Percentiles rank a stretch among this genome's conserved stretches.
phyloP scores from a whole-genome alignment of 108 stramenopile genomes.

The Discostella stelligeroides region DNA sequence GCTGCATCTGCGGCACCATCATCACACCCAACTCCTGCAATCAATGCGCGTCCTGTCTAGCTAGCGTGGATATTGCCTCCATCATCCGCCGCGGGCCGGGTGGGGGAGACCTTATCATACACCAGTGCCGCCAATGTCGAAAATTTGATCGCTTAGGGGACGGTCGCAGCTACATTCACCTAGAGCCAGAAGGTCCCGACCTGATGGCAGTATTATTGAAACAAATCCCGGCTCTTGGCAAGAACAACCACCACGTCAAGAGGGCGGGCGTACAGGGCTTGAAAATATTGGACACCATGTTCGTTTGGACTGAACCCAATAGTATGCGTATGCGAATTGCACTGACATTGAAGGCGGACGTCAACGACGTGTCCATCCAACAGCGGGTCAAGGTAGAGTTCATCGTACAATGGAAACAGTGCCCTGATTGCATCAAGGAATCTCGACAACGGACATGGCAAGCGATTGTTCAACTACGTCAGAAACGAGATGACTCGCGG shows the following conservation, averaged over 20 bases:
- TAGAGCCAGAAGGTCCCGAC: constrained; percentile 89
- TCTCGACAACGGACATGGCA: constrained; percentile 84
- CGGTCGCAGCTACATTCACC: constrained; percentile 53
- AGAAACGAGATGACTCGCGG: constrained; percentile 61
- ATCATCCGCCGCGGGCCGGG: constrained; percentile 65
- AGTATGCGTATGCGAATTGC: constrained; percentile 88
- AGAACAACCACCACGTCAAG: constrained; percentile 30
- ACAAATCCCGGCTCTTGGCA: constrained; percentile 82
- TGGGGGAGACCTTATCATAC: constrained; percentile 49
- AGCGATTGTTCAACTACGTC: constrained; percentile 83
- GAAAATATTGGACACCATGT: constrained; percentile 86
- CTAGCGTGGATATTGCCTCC: constrained; percentile 40
- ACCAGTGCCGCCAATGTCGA: constrained; percentile 94
- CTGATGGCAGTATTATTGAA: constrained; percentile 93
- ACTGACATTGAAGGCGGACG: constrained; percentile 92
- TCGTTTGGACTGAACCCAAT: constrained; percentile 99
- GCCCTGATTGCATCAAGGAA: constrained; percentile 91
- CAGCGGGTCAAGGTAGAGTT: constrained; percentile 92
- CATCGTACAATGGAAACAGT: constrained; percentile 90
- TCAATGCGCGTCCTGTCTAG: constrained; percentile 79
- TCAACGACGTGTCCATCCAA: constrained; percentile 84
- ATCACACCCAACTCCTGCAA: constrained; percentile 87
- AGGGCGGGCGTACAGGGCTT: constrained; percentile 42
- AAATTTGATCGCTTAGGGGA: constrained; percentile 55
- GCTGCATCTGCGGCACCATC: constrained; percentile 71